Base-by-base conservation (phyloP, 129 eudicot genomes). In the Tanacetum coccineum region DNA sequence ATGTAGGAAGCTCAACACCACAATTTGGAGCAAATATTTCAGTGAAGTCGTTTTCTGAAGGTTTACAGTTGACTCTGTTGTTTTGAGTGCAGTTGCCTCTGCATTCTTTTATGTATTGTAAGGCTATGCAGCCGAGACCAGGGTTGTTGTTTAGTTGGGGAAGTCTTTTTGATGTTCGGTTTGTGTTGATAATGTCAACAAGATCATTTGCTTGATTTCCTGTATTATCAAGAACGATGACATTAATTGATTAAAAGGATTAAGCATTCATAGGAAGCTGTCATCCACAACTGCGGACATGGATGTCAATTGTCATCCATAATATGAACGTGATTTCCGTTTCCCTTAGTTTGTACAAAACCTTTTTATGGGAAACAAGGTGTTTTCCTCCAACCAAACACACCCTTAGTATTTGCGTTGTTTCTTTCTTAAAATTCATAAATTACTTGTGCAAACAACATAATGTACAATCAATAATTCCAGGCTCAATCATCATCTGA, bases 1-100 rank as follows among this genome's bases (percentile, higher is more conserved):
- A 84, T 53, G 97, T 90, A 8, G 97, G 97, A 59, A 90, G 95
- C 70, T 87, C 95, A 9, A 90, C 89, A 9, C 97, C 97, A 60
- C 95, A 90, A 59, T 87, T 79, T 9, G 97, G 95, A 22, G 95
- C 95, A 49, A 84, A 90, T 54, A 90, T 76, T 82, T 87, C 89
- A 1, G 95, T 87, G 79, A 90, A 87, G 73, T 90, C 97, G 67
- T 76, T 84, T 80, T 78, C 91, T 2, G 80, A 57, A 10, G 87
- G 92, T 8, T 82, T 87, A 64, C 97, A 90, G 58, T 70, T 80
- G 36, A 75, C n/a, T 15, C 83, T 82, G 79, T 83, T 87, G 85
- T 77, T 84, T 13, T 63, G 68, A 45, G 74, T 87, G 84, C 95
- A 90, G 81, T 90, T 87, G 14, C 40, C 73, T 77, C 73, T 75